Evolutionary conservation across 495 filamentous ascomycete genomes (phyloP), one percentile per base, ranked within the genome.

Genomic region (Penicillium robsamsonii): DNA sequence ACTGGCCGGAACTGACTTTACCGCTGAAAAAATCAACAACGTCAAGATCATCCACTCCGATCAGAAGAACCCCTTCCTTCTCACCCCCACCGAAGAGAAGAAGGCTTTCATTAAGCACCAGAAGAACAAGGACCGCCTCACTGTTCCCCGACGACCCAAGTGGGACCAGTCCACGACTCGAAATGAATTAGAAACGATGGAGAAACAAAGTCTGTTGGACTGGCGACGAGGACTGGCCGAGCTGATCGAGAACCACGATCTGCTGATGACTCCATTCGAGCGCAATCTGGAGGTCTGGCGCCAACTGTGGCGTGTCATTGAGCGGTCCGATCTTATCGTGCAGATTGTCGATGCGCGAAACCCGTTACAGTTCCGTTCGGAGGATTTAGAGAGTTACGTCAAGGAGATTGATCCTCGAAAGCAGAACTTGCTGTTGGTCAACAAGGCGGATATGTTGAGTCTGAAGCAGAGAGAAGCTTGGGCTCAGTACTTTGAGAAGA

Each of bases 371-470:
- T 99, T 97, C 75, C 84, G 95, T 15, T 96, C 86, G 11, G 93
- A 96, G 66, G 95, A 97, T 75, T 71, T 99, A 47, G 95, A 97
- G 66, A 80, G 73, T 52, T 99, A 99, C 62, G 94, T 97, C 46
- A 91, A 94, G 75, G 91, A 96, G 70, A 88, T 97, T 27, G 87
- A 91, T 66, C 71, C 85, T 1, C 84, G 81, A 66, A 99, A 99
- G 80, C 81, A 89, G 60, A 99, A 99, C 69, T 65, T 99, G 63
- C 72, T 99, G 44, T 76, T 99, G 37, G 91, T 99, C 52, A 99
- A 99, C 77, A 99, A 99, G 81, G 93, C 95, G 40, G 95, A 99
- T 78, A 96, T 99, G 95, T 91, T 99, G 90, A 94, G 91, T 15
- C 70, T 84, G 51, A 83, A 85, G 62, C 95, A 99, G 72, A 77